Evolutionary conservation across 2,329 filamentous ascomycete species (phyloP).

Genomic region (Macrophomina phaseolina): DNA sequence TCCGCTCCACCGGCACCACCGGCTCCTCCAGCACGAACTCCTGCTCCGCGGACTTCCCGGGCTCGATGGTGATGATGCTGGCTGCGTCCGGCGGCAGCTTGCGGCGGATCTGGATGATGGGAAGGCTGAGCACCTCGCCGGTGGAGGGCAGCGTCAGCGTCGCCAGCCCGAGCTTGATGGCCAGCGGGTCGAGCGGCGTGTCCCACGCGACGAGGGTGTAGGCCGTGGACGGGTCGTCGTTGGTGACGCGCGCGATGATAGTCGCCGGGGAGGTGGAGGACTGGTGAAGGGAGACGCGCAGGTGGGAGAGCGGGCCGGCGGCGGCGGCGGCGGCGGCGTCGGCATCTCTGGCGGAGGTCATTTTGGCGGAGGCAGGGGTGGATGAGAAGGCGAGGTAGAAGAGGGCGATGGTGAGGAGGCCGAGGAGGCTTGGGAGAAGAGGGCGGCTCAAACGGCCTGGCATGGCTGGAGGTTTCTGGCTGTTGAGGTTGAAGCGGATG

Average conservation of each 20-base stretch:
- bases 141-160: constrained; percentile 36
- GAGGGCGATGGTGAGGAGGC: constrained; percentile 12
- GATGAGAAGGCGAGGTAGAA: not conserved
- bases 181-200: constrained; percentile 47
- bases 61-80: constrained; percentile 42
- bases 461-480: not conserved
- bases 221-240: constrained; percentile 39
- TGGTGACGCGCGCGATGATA: constrained; percentile 44
- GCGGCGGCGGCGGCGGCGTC: constrained; percentile 31
- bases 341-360: constrained; percentile 5
- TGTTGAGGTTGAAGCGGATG: no score
- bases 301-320: constrained; percentile 42
- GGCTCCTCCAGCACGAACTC: constrained; percentile 45
- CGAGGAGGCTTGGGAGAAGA: not conserved
- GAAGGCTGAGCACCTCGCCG: not conserved
- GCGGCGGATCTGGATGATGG: constrained; percentile 36
- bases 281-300: constrained; percentile 40
- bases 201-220: constrained; percentile 48
- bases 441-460: not conserved
- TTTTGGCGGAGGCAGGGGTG: not conserved
- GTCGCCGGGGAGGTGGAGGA: constrained; percentile 38
- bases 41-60: constrained; percentile 39
- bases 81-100: constrained; percentile 44
- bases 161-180: constrained; percentile 47
- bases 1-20: constrained; percentile 45